Percentiles rank a stretch among this genome's conserved stretches.
phyloP scores from a whole-genome alignment of 371 early-diverging fungal species.

The Actinomortierella wolfii region DNA sequence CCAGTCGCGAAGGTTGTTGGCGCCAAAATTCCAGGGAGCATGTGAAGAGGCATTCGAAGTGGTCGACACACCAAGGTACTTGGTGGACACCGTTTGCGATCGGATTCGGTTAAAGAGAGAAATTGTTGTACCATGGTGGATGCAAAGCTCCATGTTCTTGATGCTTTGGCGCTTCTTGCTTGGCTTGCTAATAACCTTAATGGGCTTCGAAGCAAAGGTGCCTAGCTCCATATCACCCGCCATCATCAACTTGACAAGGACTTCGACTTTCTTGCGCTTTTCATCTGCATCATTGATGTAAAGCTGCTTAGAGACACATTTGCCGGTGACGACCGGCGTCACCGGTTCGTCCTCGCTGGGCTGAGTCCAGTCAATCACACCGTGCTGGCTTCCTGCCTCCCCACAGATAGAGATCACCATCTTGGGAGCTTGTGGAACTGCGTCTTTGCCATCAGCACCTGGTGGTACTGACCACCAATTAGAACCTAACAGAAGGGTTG shows the following conservation, averaged over 20 bases:
- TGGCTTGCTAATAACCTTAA: constrained; percentile 89
- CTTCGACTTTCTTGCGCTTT: constrained; percentile 78
- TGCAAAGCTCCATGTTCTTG: constrained; percentile 85
- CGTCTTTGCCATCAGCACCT: constrained; percentile 6
- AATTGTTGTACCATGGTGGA: constrained; percentile 83
- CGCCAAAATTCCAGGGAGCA: constrained; percentile 49
- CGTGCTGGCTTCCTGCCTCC: constrained; percentile 47
- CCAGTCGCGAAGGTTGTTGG: constrained; percentile 43
- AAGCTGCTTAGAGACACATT: constrained; percentile 82
- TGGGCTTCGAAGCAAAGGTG: constrained; percentile 73
- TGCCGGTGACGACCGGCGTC: constrained; percentile 55
- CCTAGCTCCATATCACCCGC: constrained; percentile 66
- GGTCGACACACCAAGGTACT: constrained; percentile 76
- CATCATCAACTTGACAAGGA: constrained; percentile 70
- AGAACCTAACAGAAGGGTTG: constrained; percentile 73
- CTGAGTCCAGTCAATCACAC: constrained; percentile 48
- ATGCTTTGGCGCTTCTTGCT: constrained; percentile 85
- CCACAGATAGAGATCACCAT: constrained; percentile 47
- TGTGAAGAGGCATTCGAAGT: constrained; percentile 47
- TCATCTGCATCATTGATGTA: constrained; percentile 86
- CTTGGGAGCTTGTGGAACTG: constrained; percentile 32
- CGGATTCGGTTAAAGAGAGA: constrained; percentile 86
- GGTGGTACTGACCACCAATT: constrained; percentile 62
- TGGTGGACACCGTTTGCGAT: constrained; percentile 87
- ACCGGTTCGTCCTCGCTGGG: constrained; percentile 38